Conservation (phyloP, 2,329 filamentous ascomycete genomes). For the Fusarium sp. region DNA sequence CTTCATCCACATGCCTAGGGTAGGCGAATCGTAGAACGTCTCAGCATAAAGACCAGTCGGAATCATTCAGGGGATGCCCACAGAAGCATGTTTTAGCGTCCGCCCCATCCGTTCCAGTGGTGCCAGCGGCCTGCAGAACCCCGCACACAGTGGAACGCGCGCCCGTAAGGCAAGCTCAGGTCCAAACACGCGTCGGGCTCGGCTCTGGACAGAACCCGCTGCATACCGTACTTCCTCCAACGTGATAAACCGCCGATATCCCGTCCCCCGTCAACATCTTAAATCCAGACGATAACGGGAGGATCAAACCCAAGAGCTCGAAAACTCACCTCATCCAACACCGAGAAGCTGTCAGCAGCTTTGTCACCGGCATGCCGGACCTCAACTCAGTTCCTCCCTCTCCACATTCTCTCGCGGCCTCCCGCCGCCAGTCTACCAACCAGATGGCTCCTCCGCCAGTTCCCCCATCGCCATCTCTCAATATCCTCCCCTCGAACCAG, state of each 20-base stretch:
- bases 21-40: conserved; percentile 1
- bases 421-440: conserved; percentile 62
- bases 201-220: not conserved
- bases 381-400: conserved; percentile 70
- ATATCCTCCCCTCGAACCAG: conserved; percentile 73
- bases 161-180: conserved; percentile 14
- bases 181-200: conserved; percentile 31
- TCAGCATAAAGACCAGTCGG: conserved; percentile 23
- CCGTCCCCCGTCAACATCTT: not conserved
- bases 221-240: not conserved
- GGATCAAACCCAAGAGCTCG: not conserved
- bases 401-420: conserved; percentile 60
- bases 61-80: conserved; percentile 16
- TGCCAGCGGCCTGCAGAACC: conserved; percentile 41
- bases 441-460: conserved; percentile 60
- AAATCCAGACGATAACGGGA: not conserved
- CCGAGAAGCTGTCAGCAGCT: conserved; percentile 1
- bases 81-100: conserved; percentile 42
- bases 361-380: conserved; percentile 63
- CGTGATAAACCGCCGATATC: conserved; percentile 9
- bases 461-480: conserved; percentile 62
- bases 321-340: not conserved
- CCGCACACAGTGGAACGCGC: conserved; percentile 39
- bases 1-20: not conserved
- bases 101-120: conserved; percentile 33